Percentiles rank a stretch among this genome's conserved stretches.
phyloP scores from a whole-genome alignment of 139 green algal species.

The Chlamydomonas incerta region DNA sequence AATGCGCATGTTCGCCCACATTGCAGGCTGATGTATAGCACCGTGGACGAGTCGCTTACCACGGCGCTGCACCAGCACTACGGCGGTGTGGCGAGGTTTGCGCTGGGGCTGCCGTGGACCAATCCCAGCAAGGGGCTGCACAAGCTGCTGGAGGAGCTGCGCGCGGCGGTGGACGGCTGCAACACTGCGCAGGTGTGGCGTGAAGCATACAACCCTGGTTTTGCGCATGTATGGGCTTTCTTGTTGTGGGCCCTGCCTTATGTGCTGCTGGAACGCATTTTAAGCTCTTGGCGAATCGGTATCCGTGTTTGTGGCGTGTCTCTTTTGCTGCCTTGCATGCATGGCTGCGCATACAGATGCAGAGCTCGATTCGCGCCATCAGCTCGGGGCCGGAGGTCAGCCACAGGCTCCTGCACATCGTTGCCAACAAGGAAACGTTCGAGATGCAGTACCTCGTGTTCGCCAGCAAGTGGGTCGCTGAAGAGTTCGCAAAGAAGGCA shows the following conservation, averaged over 20 bases:
- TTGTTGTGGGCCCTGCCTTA: background rate
- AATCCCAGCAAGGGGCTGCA: background rate
- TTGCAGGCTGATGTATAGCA: background rate
- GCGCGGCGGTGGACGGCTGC: background rate
- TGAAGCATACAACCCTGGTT: background rate
- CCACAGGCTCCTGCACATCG: conserved; percentile 2
- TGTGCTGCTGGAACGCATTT: background rate
- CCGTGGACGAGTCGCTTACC: background rate
- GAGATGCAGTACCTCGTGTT: background rate
- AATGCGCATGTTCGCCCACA: background rate
- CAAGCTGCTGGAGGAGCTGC: background rate
- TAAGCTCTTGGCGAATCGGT: background rate
- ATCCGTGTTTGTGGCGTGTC: background rate
- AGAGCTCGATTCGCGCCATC: background rate
- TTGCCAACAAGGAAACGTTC: background rate
- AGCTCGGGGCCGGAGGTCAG: background rate
- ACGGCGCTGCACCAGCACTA: background rate
- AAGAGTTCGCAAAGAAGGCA: background rate
- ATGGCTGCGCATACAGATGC: background rate
- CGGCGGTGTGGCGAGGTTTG: background rate
- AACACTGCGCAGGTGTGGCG: background rate
- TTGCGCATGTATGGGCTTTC: no score
- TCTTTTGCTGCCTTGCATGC: background rate
- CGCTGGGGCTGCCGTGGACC: background rate
- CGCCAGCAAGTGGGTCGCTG: background rate